These are phyloP conservation scores for Colletotrichum tamarilloi DNA, from an alignment of 2,329 filamentous ascomycete species.

Conservation along the genomic window DNA sequence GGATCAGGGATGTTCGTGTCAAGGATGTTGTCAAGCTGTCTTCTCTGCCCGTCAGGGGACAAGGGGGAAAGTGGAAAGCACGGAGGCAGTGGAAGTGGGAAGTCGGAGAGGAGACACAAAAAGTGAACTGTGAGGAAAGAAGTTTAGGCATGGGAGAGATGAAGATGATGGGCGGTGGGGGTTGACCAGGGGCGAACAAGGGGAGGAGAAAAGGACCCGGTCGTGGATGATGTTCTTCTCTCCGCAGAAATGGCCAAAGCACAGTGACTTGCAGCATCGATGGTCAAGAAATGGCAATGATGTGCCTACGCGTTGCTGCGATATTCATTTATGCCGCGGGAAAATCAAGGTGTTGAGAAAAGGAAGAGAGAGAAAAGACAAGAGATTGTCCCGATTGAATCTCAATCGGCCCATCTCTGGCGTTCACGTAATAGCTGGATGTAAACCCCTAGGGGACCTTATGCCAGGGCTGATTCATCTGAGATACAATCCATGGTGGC, in stretches of 20 bases:
- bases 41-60: not conserved
- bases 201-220: not conserved
- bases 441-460: too few species aligned
- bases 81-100: not conserved
- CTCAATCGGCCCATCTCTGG: not conserved
- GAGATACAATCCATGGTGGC: not conserved
- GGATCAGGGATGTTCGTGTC: not conserved
- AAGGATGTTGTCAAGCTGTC: not conserved
- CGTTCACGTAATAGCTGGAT: not conserved
- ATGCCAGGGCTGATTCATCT: not conserved
- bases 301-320: not conserved
- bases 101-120: too few species aligned
- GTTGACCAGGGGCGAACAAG: not conserved
- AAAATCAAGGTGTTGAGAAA: not conserved
- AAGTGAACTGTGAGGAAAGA: not conserved
- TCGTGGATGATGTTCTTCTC: not conserved
- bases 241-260: slow-evolving; percentile 11
- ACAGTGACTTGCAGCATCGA: slow-evolving; percentile 6
- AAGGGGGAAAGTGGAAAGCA: not conserved
- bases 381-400: not conserved
- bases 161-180: not conserved
- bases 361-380: not conserved
- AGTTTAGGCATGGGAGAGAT: not conserved
- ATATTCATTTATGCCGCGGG: not conserved
- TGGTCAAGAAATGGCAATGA: not conserved